These are phyloP conservation scores for Alternaria tenuissima DNA, from an alignment of 2,329 filamentous ascomycete genomes.

Conservation along the genomic window DNA sequence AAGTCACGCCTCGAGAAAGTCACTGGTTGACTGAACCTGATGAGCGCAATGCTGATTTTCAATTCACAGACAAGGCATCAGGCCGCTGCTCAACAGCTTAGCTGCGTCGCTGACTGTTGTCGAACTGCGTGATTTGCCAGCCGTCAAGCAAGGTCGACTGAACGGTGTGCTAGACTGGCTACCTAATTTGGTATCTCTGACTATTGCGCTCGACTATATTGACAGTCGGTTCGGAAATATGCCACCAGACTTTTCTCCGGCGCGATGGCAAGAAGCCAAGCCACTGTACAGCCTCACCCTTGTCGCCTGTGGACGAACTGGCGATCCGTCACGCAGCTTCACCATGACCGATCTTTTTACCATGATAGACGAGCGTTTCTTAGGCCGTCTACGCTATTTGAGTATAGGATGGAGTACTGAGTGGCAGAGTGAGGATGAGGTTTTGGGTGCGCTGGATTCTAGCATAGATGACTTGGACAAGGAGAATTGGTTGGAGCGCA, in stretches of 20 bases:
- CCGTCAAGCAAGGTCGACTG: slow-evolving; percentile 49
- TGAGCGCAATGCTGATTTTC: not conserved
- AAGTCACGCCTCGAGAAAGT: not conserved
- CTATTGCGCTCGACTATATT: slow-evolving; percentile 58
- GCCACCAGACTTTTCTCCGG: slow-evolving; percentile 23
- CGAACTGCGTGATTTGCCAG: slow-evolving; percentile 53
- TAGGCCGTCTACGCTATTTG: slow-evolving; percentile 52
- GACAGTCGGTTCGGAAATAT: slow-evolving; percentile 50
- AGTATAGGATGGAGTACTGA: slow-evolving; percentile 49
- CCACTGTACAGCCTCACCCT: slow-evolving; percentile 52
- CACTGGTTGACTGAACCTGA: not conserved
- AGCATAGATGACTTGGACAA: slow-evolving; percentile 49
- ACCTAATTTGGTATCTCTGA: slow-evolving; percentile 51
- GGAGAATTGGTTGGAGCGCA: slow-evolving; percentile 48
- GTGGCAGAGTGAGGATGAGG: slow-evolving; percentile 49
- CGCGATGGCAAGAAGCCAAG: slow-evolving; percentile 33
- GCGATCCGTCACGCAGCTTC: slow-evolving; percentile 49
- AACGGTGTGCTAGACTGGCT: slow-evolving; percentile 54
- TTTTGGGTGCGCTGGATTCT: slow-evolving; percentile 51
- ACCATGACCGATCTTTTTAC: slow-evolving; percentile 53
- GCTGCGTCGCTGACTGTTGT: slow-evolving; percentile 45
- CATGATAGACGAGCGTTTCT: slow-evolving; percentile 51
- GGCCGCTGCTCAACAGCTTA: slow-evolving; percentile 49
- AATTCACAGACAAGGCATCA: slow-evolving; percentile 37
- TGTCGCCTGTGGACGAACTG: slow-evolving; percentile 48